Evolutionary conservation across 495 filamentous ascomycete genomes (phyloP).

Genomic region (Xylaria bambusicola): DNA sequence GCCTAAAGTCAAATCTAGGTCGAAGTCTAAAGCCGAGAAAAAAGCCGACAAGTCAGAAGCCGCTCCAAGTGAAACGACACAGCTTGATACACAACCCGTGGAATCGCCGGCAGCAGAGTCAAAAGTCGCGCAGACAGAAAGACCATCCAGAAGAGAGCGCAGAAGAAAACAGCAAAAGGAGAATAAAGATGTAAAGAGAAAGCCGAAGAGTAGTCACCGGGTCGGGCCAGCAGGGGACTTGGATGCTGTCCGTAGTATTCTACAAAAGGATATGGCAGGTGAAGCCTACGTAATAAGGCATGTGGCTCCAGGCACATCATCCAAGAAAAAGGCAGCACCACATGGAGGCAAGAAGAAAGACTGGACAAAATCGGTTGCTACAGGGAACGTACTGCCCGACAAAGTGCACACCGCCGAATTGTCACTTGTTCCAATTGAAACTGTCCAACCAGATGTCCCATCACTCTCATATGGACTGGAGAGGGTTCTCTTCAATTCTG

Average conservation of each 20-base stretch:
- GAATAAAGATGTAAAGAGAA: too few relatives aligned
- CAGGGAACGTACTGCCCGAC: constrained; percentile 4
- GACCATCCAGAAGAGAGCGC: too few relatives aligned
- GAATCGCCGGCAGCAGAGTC: too few relatives aligned
- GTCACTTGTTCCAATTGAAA: constrained; percentile 46
- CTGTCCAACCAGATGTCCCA: constrained; percentile 64
- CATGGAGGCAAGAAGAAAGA: too few relatives aligned
- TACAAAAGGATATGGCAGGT: too few relatives aligned
- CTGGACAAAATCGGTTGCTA: constrained; percentile 3
- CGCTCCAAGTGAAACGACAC: not conserved
- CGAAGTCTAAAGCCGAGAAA: constrained; percentile 12
- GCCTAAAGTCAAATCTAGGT: not conserved
- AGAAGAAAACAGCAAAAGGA: too few relatives aligned
- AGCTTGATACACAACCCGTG: not conserved
- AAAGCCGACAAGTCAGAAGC: not conserved
- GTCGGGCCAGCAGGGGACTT: too few relatives aligned
- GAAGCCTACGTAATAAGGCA: not conserved
- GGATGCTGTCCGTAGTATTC: too few relatives aligned
- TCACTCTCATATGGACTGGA: constrained; percentile 77
- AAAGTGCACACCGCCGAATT: constrained; percentile 31
- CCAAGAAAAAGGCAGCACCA: constrained; percentile 1
- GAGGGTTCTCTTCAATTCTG: constrained; percentile 91
- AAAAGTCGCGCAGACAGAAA: too few relatives aligned
- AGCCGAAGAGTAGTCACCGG: too few relatives aligned
- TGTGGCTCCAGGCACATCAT: not conserved